Evolutionary conservation across 352 stramenopile species (phyloP).

Genomic region (Pythium apleroticum): DNA sequence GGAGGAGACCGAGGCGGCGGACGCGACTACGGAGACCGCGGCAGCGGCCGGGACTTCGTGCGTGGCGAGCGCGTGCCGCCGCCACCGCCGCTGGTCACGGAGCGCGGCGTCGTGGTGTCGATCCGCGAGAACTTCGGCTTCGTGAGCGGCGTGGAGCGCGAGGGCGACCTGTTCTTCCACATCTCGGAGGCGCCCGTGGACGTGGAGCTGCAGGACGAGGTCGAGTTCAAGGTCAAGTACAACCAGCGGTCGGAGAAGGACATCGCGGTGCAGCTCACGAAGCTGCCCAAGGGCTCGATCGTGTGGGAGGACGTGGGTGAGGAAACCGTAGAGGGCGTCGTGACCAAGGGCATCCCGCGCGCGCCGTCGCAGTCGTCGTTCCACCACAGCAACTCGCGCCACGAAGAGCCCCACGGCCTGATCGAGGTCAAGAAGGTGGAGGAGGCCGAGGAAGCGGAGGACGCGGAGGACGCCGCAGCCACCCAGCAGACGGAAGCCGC

Average conservation of each 20-base stretch:
- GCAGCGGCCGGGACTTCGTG: constrained; percentile 5
- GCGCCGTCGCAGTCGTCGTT: constrained; percentile 23
- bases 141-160: constrained; percentile 53
- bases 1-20: constrained; percentile 38
- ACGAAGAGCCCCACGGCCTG: constrained; percentile 45
- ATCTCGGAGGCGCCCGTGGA: constrained; percentile 73
- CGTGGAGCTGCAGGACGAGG: constrained; percentile 66
- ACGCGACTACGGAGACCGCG: constrained; percentile 8
- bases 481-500: background rate
- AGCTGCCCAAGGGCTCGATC: constrained; percentile 72
- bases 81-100: constrained; percentile 13
- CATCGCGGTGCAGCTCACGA: constrained; percentile 64
- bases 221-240: constrained; percentile 72
- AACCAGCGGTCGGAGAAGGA: constrained; percentile 77
- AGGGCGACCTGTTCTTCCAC: constrained; percentile 83
- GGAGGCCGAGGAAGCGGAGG: constrained; percentile 3
- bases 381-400: constrained; percentile 34
- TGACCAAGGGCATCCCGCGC: constrained; percentile 65
- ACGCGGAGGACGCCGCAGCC: constrained; percentile 12
- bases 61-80: constrained; percentile 13
- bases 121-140: constrained; percentile 39
- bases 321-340: constrained; percentile 51
- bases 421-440: constrained; percentile 34
- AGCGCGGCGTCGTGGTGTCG: constrained; percentile 30
- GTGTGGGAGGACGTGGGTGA: constrained; percentile 66